Percentiles rank a stretch among this genome's conserved stretches.
phyloP scores from a whole-genome alignment of 805 yeast species.

The Wickerhamiella dianesei region DNA sequence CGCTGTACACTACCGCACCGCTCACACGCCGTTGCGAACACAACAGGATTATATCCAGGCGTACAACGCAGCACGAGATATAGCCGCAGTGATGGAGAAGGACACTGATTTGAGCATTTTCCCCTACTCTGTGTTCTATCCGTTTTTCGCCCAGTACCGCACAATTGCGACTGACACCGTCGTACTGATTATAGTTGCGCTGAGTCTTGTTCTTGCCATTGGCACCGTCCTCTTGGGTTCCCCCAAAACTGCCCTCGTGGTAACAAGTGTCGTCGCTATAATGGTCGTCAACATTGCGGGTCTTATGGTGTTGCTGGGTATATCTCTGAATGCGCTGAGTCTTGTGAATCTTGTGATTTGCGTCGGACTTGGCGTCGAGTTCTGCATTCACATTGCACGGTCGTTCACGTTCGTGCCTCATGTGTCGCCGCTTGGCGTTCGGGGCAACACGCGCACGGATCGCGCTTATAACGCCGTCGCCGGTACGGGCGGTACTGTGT shows the following conservation, averaged over 20 bases:
- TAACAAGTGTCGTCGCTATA: slow-evolving; percentile 46
- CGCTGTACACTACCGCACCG: slow-evolving; percentile 45
- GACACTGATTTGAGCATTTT: slow-evolving; percentile 42
- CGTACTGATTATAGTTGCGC: slow-evolving; percentile 32
- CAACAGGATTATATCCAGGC: slow-evolving; percentile 77
- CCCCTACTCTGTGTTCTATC: slow-evolving; percentile 88
- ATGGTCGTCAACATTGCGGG: slow-evolving; percentile 68
- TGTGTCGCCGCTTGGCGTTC: slow-evolving; percentile 22
- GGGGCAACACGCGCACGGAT: slow-evolving; percentile 22
- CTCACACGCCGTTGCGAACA: slow-evolving; percentile 66
- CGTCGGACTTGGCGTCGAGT: slow-evolving; percentile 85
- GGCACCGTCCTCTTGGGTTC: slow-evolving; percentile 56
- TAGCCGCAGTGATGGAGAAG: slow-evolving; percentile 37
- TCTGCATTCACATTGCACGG: slow-evolving; percentile 74
- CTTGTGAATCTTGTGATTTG: slow-evolving; percentile 86
- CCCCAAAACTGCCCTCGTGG: slow-evolving; percentile 39
- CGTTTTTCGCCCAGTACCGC: slow-evolving; percentile 80
- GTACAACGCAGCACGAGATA: slow-evolving; percentile 54
- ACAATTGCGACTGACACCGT: slow-evolving; percentile 47
- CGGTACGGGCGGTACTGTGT: slow-evolving; percentile 78
- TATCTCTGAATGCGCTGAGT: slow-evolving; percentile 77
- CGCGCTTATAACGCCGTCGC: slow-evolving; percentile 45
- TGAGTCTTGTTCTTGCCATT: slow-evolving; percentile 22
- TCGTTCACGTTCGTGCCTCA: slow-evolving; percentile 46
- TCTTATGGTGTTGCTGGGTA: slow-evolving; percentile 56